Conservation (phyloP, 768 basidiomycete species). For the Coprinopsis marcescibilis region DNA sequence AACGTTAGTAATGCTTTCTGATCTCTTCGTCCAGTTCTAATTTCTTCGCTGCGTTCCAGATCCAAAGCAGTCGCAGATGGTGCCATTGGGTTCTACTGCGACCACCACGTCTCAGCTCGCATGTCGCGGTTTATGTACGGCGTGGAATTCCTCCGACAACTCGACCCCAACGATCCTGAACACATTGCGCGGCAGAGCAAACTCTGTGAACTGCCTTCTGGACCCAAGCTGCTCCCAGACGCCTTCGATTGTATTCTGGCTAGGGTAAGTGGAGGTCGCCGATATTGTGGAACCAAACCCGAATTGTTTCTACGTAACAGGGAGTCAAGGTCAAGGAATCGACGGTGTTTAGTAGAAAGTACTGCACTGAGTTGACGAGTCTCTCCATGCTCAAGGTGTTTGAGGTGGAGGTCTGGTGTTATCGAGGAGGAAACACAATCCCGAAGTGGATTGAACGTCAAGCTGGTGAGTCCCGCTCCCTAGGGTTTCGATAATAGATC, state of each 20-base stretch:
- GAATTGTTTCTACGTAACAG: slow-evolving; percentile 24
- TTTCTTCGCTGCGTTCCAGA: slow-evolving; percentile 28
- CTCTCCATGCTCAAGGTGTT: slow-evolving; percentile 72
- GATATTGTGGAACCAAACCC: slow-evolving; percentile 5
- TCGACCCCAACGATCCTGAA: slow-evolving; percentile 58
- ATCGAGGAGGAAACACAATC: slow-evolving; percentile 62
- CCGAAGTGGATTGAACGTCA: slow-evolving; percentile 72
- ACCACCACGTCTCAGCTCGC: slow-evolving; percentile 77
- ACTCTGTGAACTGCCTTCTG: slow-evolving; percentile 71
- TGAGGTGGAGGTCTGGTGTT: slow-evolving; percentile 84
- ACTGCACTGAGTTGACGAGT: slow-evolving; percentile 76
- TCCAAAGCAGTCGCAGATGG: slow-evolving; percentile 85
- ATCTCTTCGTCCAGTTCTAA: not conserved
- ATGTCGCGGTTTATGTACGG: slow-evolving; percentile 81
- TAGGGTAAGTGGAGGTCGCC: slow-evolving; percentile 37
- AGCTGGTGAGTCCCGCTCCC: slow-evolving; percentile 34
- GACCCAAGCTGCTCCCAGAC: slow-evolving; percentile 72
- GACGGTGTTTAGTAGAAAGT: slow-evolving; percentile 75
- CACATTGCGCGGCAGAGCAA: slow-evolving; percentile 59
- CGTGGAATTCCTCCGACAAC: slow-evolving; percentile 70
- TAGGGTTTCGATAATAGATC: not conserved
- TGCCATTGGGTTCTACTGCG: slow-evolving; percentile 79
- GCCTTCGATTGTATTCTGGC: slow-evolving; percentile 79
- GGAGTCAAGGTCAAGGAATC: slow-evolving; percentile 75
- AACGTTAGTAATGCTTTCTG: slow-evolving; percentile 42